Conservation (phyloP, 306 rosid genomes). For the Vigna trinervia region DNA sequence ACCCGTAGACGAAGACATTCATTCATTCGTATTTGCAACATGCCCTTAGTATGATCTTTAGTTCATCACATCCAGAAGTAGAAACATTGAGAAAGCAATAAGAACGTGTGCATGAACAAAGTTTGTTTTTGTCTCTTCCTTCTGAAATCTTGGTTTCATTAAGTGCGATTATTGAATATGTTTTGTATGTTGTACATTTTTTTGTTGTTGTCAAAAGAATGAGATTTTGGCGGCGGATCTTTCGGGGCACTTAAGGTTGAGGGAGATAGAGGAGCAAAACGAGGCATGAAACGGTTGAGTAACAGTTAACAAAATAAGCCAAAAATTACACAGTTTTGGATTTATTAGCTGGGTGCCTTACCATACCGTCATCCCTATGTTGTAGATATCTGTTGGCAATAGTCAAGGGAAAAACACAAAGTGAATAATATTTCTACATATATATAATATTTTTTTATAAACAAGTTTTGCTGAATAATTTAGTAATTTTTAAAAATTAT, state of each 20-base stretch:
- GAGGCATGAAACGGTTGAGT: conserved; percentile 49
- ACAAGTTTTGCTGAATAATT: too few species aligned
- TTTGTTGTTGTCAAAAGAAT: conserved; percentile 49
- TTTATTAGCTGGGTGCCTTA: neutral
- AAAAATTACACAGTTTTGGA: neutral
- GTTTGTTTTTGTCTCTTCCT: neutral
- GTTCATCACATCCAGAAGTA: conserved; percentile 10
- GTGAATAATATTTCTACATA: too few species aligned
- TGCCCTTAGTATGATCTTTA: conserved; percentile 10
- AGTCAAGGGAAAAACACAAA: neutral
- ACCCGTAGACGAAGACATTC: conserved; percentile 56
- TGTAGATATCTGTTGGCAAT: neutral
- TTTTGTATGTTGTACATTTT: conserved; percentile 19
- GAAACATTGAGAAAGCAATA: neutral
- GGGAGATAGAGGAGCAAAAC: conserved; percentile 42
- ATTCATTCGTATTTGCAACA: conserved; percentile 43
- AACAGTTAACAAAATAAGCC: conserved; percentile 25
- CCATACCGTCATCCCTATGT: neutral
- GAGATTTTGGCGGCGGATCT: conserved; percentile 77
- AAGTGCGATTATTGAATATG: conserved; percentile 13
- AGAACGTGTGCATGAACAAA: neutral
- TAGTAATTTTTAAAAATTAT: too few species aligned
- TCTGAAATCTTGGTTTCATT: conserved; percentile 8
- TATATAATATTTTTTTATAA: too few species aligned
- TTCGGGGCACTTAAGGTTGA: conserved; percentile 67